Base-by-base conservation (phyloP, 225 moss, liverwort and hornwort species). In the Marchantia polymorpha region DNA sequence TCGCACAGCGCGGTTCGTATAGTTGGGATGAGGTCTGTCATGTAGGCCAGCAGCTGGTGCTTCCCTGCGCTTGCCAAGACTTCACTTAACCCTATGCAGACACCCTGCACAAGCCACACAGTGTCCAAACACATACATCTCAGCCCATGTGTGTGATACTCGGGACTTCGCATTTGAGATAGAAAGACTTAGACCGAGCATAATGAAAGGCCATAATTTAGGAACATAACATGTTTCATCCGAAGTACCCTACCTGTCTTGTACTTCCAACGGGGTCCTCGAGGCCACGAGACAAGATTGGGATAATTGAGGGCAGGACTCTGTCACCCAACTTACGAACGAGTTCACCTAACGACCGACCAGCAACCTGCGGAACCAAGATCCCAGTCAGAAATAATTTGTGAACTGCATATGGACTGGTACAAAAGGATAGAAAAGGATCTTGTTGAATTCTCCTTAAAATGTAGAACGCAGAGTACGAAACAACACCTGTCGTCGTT, bases 51-150 rank as follows among this genome's bases (percentile, higher is more conserved):
- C 78, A 99, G 70, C 67, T 99, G 99, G 75, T 93, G 91, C 90
- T 95, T 99, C 81, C 99, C 99, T 77, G 99, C 99, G 77, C 99
- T 99, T 83, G 91, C 95, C 93, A 99, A 92, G 73, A 99, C 99
- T 89, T 95, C 99, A 84, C 99, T 99, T 50, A 99, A 86, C 71
- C 99, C 99, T 90, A 95, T 90, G 86, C 99, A 99, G 15, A 99
- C 99, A 82, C 99, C 99, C 95, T 97, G 81, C 83, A 89, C 30
- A 71, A 48, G 65, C 13, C 54, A 53, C 30, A 66, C 16, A 23
- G 7, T 61, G 75, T 0, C 31, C 48, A 75, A 20, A 46, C 51
- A 52, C 20, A 48, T 3, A 76, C 39, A 39, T 39, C 7, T 27
- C 70, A 12, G 69, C 12, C 30, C 30, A 66, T 29, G 30, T 49